Conservation (phyloP, 805 yeast genomes). For the Candida ovalis region DNA sequence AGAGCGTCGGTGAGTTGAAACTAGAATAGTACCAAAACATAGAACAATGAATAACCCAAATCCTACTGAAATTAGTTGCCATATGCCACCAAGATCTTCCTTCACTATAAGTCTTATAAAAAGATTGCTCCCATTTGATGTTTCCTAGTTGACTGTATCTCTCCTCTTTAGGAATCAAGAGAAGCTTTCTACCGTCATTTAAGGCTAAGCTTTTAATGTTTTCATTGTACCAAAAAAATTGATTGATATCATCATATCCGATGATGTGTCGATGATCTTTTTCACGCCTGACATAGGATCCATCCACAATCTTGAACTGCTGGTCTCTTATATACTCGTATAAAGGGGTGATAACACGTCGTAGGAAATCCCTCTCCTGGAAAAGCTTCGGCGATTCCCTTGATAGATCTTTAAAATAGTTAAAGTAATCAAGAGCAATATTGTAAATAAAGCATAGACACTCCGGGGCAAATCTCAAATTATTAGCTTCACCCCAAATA, state of each 20-base stretch:
- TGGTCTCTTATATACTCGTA: slow-evolving; percentile 64
- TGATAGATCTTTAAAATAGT: slow-evolving; percentile 30
- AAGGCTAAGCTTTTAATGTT: slow-evolving; percentile 34
- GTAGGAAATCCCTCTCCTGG: slow-evolving; percentile 31
- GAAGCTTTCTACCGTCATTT: slow-evolving; percentile 31
- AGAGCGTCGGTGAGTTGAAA: slow-evolving; percentile 47
- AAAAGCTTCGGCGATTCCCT: not conserved
- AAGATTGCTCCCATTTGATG: slow-evolving; percentile 39
- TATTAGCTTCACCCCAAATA: slow-evolving; percentile 79
- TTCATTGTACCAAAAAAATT: slow-evolving; percentile 44
- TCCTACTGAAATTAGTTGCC: slow-evolving; percentile 45
- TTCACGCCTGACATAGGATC: slow-evolving; percentile 57
- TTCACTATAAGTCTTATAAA: slow-evolving; percentile 45
- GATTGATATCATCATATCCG: slow-evolving; percentile 56
- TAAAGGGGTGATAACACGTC: slow-evolving; percentile 42
- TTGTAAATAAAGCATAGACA: slow-evolving; percentile 52
- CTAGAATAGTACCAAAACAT: slow-evolving; percentile 51
- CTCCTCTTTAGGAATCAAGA: slow-evolving; percentile 27
- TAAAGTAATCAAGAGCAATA: slow-evolving; percentile 48
- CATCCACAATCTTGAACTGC: slow-evolving; percentile 54
- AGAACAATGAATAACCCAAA: slow-evolving; percentile 50
- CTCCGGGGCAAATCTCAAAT: slow-evolving; percentile 51
- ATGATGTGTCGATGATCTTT: slow-evolving; percentile 62
- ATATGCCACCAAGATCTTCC: slow-evolving; percentile 48
- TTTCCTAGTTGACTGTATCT: slow-evolving; percentile 32